Evolutionary conservation across 768 basidiomycete genomes (phyloP).

Genomic region (Piloderma croceum): DNA sequence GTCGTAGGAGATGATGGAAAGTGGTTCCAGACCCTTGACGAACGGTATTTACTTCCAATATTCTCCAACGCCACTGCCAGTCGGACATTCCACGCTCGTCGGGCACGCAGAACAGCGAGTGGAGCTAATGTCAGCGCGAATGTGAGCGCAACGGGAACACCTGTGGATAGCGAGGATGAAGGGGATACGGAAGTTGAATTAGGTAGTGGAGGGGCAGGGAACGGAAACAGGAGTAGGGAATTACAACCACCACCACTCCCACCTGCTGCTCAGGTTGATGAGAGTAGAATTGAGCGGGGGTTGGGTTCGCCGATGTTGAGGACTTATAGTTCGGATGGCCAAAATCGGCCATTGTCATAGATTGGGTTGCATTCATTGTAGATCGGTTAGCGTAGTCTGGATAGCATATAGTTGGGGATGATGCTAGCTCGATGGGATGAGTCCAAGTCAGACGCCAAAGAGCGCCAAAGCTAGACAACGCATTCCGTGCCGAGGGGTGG

Average conservation of each 20-base stretch:
- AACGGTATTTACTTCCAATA: slow-evolving; percentile 86
- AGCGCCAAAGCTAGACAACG: no score
- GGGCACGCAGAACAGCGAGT: slow-evolving; percentile 47
- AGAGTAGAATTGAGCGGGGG: slow-evolving; percentile 58
- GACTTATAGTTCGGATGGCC: no score
- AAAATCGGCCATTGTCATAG: no score
- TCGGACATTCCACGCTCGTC: slow-evolving; percentile 76
- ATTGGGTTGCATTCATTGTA: no score
- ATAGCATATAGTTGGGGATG: no score
- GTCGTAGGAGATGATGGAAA: slow-evolving; percentile 68
- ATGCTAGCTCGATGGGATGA: no score
- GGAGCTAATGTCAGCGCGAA: slow-evolving; percentile 18
- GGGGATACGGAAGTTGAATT: slow-evolving; percentile 27
- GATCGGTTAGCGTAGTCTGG: no score
- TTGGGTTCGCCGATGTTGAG: slow-evolving; percentile 60
- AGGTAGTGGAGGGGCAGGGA: slow-evolving; percentile 18
- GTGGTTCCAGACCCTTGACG: slow-evolving; percentile 95
- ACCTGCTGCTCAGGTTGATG: slow-evolving; percentile 41
- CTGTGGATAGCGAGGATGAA: slow-evolving; percentile 36
- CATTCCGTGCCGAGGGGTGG: no score
- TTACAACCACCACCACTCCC: background rate
- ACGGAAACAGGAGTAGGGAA: slow-evolving; percentile 11
- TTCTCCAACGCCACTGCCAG: slow-evolving; percentile 92
- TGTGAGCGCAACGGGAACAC: slow-evolving; percentile 25
- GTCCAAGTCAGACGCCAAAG: no score